Conservation (phyloP, 108 stramenopile genomes). For the Conticribra guillardii region DNA sequence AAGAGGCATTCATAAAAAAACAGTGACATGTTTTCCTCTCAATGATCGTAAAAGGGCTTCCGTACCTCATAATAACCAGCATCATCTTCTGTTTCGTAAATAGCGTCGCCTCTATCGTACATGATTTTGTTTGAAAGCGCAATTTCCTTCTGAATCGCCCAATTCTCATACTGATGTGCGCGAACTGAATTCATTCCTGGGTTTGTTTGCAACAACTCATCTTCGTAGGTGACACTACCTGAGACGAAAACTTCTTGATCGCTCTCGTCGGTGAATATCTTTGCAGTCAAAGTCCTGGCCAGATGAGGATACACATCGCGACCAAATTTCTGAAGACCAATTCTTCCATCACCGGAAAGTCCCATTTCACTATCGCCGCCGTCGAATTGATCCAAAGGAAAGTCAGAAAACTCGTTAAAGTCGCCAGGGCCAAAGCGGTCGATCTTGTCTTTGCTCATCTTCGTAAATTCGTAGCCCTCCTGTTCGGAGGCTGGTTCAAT, state of each 20-base stretch:
- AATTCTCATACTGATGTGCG: constrained; percentile 85
- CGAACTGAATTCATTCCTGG: constrained; percentile 61
- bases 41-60: background rate
- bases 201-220: constrained; percentile 55
- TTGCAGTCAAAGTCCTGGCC: constrained; percentile 30
- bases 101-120: constrained; percentile 14
- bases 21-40: no score
- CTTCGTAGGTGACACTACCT: constrained; percentile 71
- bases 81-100: constrained; percentile 7
- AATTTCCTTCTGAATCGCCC: constrained; percentile 84
- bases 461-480: constrained; percentile 49
- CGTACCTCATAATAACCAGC: constrained; percentile 14
- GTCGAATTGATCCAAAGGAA: constrained; percentile 65
- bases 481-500: constrained; percentile 33
- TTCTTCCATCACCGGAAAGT: constrained; percentile 77
- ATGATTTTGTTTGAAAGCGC: constrained; percentile 31
- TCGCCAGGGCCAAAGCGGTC: constrained; percentile 58
- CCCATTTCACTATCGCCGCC: constrained; percentile 85
- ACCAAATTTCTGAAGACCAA: constrained; percentile 53
- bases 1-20: background rate
- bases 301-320: constrained; percentile 44
- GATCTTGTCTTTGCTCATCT: constrained; percentile 58
- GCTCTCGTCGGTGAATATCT: background rate
- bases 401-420: constrained; percentile 66
- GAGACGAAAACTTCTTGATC: constrained; percentile 9